Percentiles rank a stretch among this genome's conserved stretches.
These are phyloP conservation scores for Athelia psychrophila DNA, from an alignment of 1,284 basidiomycete species.

Conservation along the genomic window DNA sequence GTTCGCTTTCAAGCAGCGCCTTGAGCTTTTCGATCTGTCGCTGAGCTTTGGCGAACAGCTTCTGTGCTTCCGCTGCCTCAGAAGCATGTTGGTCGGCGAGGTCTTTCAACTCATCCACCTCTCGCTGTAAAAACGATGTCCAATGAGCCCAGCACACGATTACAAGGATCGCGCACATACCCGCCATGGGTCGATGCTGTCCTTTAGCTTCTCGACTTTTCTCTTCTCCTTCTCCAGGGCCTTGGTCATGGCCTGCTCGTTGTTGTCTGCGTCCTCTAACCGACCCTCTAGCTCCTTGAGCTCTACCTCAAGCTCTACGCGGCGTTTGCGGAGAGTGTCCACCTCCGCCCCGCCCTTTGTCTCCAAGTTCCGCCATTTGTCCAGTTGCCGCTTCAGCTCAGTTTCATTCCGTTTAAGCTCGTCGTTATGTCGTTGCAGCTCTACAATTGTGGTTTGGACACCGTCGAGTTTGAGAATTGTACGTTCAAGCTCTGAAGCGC, in stretches of 20 bases:
- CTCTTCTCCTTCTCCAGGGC: slow-evolving; percentile 38
- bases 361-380: slow-evolving; percentile 67
- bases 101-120: slow-evolving; percentile 29
- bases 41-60: slow-evolving; percentile 31
- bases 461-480: slow-evolving; percentile 54
- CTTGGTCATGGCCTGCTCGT: slow-evolving; percentile 20
- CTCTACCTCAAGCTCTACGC: slow-evolving; percentile 53
- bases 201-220: slow-evolving; percentile 43
- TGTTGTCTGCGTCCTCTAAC: slow-evolving; percentile 38
- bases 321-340: slow-evolving; percentile 51
- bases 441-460: slow-evolving; percentile 46
- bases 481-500: slow-evolving; percentile 52
- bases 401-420: slow-evolving; percentile 53
- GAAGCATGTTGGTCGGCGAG: slow-evolving; percentile 27
- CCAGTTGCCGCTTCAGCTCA: slow-evolving; percentile 59
- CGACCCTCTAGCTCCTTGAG: slow-evolving; percentile 45
- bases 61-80: slow-evolving; percentile 24
- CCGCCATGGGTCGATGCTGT: slow-evolving; percentile 38
- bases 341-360: slow-evolving; percentile 57
- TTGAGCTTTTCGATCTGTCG: slow-evolving; percentile 42
- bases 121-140: slow-evolving; percentile 15
- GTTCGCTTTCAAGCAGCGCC: slow-evolving; percentile 35
- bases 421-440: slow-evolving; percentile 52
- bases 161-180: slow-evolving; percentile 24
- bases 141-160: neutral